Evolutionary conservation across 805 yeast genomes (phyloP).

Genomic region (Spathaspora passalidarum): DNA sequence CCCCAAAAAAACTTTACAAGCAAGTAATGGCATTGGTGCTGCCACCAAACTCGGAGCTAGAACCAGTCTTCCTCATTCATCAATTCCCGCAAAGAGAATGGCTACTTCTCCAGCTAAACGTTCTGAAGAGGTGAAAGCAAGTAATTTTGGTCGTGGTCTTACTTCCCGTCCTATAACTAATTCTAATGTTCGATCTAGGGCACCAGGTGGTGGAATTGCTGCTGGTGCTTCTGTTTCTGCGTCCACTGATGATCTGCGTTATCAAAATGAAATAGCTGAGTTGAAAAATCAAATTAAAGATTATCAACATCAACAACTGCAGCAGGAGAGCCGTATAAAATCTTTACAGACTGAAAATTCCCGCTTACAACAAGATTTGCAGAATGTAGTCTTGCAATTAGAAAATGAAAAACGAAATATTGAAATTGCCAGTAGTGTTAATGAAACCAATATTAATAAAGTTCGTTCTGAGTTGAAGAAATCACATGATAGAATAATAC

Average conservation of each 20-base stretch:
- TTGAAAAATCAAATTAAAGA: conserved; percentile 10
- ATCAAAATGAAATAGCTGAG: conserved; percentile 2
- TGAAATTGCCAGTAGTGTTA: conserved; percentile 54
- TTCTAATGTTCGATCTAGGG: background rate
- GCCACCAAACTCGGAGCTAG: conserved; percentile 5
- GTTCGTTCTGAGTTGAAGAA: conserved; percentile 60
- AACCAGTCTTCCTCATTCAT: conserved; percentile 18
- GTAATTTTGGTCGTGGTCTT: conserved; percentile 34
- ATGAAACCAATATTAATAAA: conserved; percentile 65
- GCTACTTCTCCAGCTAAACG: conserved; percentile 70
- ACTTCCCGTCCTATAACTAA: conserved; percentile 31
- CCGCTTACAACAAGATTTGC: conserved; percentile 20
- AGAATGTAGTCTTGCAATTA: conserved; percentile 21
- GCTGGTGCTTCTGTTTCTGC: conserved; percentile 1
- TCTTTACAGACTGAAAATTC: conserved; percentile 14
- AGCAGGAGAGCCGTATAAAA: conserved; percentile 20
- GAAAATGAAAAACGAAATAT: conserved; percentile 26
- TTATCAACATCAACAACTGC: conserved; percentile 21
- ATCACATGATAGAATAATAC: conserved; percentile 48
- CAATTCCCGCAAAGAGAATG: conserved; percentile 62
- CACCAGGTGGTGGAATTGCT: background rate
- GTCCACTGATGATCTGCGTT: background rate
- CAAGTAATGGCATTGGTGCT: background rate
- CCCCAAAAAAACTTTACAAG: background rate
- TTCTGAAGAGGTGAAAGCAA: conserved; percentile 26